phyloP scores from a whole-genome alignment of 352 stramenopile species.

The Phytophthora pistaciae region DNA sequence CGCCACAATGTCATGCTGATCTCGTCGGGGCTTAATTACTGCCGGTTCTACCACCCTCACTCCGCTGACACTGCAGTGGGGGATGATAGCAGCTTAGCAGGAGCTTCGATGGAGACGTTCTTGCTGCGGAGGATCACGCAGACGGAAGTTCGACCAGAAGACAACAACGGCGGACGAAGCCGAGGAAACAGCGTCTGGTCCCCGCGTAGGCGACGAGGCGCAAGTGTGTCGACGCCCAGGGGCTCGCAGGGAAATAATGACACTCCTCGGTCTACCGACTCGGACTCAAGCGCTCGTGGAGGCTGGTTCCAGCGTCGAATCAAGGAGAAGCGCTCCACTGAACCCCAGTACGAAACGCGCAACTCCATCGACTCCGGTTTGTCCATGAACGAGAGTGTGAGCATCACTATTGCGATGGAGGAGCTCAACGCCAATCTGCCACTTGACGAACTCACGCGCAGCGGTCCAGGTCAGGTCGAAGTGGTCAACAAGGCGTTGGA shows the following conservation, averaged over 20 bases:
- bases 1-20: constrained; percentile 61
- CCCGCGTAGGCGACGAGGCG: constrained; percentile 22
- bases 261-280: constrained; percentile 2
- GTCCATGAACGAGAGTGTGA: constrained; percentile 62
- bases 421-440: constrained; percentile 66
- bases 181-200: constrained; percentile 37
- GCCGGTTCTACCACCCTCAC: constrained; percentile 72
- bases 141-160: constrained; percentile 23
- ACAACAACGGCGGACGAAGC: constrained; percentile 18
- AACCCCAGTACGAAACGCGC: constrained; percentile 42
- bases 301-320: constrained; percentile 52
- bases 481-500: constrained; percentile 57
- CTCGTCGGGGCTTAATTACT: constrained; percentile 52
- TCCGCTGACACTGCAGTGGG: constrained; percentile 33
- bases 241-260: constrained; percentile 30
- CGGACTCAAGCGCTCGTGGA: constrained; percentile 23
- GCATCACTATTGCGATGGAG: constrained; percentile 54
- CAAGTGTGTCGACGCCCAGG: constrained; percentile 24
- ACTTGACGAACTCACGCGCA: constrained; percentile 45
- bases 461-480: constrained; percentile 37
- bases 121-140: constrained; percentile 63
- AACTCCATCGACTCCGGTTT: constrained; percentile 58
- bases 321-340: constrained; percentile 37
- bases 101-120: constrained; percentile 60
- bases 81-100: constrained; percentile 26